Base-by-base conservation (phyloP, 371 early-diverging fungal species). In the Syncephalastrum sp. region DNA sequence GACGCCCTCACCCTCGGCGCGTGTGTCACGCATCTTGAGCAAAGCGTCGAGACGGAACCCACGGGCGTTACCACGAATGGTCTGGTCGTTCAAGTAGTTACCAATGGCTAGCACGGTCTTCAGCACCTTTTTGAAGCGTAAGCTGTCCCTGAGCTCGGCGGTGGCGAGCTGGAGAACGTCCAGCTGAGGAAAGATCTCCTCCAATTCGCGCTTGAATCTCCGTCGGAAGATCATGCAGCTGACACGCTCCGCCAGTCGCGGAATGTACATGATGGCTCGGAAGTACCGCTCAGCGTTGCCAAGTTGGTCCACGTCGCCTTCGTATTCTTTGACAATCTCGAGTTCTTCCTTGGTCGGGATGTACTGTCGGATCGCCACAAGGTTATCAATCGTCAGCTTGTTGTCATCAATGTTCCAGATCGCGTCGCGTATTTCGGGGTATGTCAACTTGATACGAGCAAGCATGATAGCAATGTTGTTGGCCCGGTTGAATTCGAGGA, bases 61-160 rank as follows among this genome's bases (percentile, higher is more conserved):
- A 60, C 76, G 77, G 2, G 95, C 93, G 64, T 90, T 85, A 15
- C 95, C 95, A 21, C 95, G 83, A 66, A 87, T 86, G 7, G 89
- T 84, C 23, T 84, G 76, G 10, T 79, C 84, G 65, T 94, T 94
- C 51, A 94, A 55, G 58, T 86, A 88, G 65, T 94, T 94, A 1
- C 95, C 95, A 57, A 94, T 75, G 2, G 85, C 75, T 41, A 94
- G 72, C 4, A 91, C 81, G 1, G 82, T 78, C 83, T 87, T 81
- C 13, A 92, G 64, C 6, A 91, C 64, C 51, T 70, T 69, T 56
- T 77, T 76, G 42, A 92, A 76, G 4, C 73, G 55, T 4, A 27
- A 29, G 29, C 77, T 73, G 21, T 70, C 64, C 46, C 65, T 47
- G 6, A 72, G 50, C 44, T 70, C 66, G 42, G 56, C 61, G 5